Percentiles rank a stretch among this genome's conserved stretches.
These are phyloP conservation scores for Aureobasidium sp. DNA, from an alignment of 2,329 filamentous ascomycete genomes.

Conservation along the genomic window DNA sequence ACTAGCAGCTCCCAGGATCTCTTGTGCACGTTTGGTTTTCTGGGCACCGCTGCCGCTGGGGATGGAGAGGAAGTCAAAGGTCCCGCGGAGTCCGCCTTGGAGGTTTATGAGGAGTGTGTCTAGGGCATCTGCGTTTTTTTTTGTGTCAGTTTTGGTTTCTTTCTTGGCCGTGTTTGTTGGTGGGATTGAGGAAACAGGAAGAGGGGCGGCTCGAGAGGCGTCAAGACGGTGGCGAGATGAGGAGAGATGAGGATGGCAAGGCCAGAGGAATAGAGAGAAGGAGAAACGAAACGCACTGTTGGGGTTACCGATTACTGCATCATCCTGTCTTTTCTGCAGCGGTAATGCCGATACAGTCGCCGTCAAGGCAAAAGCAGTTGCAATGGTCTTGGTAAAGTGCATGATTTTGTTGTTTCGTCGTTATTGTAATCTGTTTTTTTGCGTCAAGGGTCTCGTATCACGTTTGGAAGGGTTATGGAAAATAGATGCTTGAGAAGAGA, in stretches of 20 bases:
- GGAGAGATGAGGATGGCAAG: not conserved
- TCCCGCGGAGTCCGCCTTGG: not conserved
- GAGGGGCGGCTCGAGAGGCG: too few species aligned
- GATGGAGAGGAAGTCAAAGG: not conserved
- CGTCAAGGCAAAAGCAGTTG: not conserved
- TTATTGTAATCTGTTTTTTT: not conserved
- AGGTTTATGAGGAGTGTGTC: slow-evolving; percentile 1
- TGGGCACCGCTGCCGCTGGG: not conserved
- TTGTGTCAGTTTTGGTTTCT: not conserved
- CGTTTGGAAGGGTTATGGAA: too few species aligned
- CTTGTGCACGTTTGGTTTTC: not conserved
- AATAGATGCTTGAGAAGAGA: not conserved
- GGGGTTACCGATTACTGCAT: not conserved
- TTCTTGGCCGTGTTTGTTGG: too few species aligned
- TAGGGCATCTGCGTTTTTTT: not conserved
- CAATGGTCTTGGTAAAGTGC: not conserved
- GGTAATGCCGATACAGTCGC: not conserved
- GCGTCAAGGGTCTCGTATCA: not conserved
- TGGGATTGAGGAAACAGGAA: too few species aligned
- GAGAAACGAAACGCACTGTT: not conserved
- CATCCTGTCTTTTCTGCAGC: not conserved
- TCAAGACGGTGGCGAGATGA: not conserved
- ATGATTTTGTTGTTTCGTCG: not conserved
- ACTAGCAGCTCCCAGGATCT: not conserved
- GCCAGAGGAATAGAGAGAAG: not conserved